Base-by-base conservation (phyloP, 2,329 filamentous ascomycete genomes). In the Clarireedia paspali region DNA sequence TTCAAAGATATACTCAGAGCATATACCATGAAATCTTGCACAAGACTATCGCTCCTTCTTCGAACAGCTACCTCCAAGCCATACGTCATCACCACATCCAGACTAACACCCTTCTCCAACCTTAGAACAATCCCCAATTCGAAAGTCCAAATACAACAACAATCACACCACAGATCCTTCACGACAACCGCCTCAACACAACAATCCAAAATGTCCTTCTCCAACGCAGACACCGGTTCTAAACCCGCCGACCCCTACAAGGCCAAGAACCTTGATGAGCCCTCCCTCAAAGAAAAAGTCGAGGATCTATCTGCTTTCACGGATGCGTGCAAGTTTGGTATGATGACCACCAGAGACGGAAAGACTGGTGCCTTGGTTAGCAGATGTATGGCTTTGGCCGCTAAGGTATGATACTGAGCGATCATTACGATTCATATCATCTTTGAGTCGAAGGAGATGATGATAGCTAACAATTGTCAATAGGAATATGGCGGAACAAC, bases 331-430 rank as follows among this genome's bases (percentile, higher is more conserved):
- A 95, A 95, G 73, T 95, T 90, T 69, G 88, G 87, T 71, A 89
- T 95, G 86, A 84, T 95, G 83, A 94, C 90, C 7, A 95, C 91
- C 23, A 79, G 84, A 50, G 83, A 85, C 49, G 75, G 79, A 2
- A 75, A 78, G 38, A 81, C 77, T 0, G 85, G 85, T 12, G 77
- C 84, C 50, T 75, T 96, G 14, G 84, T 87, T 4, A 91, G 87
- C n/a, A 79, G 91, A 62, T 89, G 86, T 70, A 95, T 96, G 91
- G 88, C 88, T 5, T 71, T 95, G 14, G 88, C 89, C 15, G 89
- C 82, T 14, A 87, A 87, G 72, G 89, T 91, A 75, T 34, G 74
- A 17, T 15, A 20, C 20, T 1, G 20, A 20, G 20, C 20, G 9
- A 24, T 17, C 9, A 14, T 2, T 23, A 9, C n/a, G 45, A 17